Evolutionary conservation across 495 filamentous ascomycete genomes (phyloP).

Genomic region (Tricharina praecox): DNA sequence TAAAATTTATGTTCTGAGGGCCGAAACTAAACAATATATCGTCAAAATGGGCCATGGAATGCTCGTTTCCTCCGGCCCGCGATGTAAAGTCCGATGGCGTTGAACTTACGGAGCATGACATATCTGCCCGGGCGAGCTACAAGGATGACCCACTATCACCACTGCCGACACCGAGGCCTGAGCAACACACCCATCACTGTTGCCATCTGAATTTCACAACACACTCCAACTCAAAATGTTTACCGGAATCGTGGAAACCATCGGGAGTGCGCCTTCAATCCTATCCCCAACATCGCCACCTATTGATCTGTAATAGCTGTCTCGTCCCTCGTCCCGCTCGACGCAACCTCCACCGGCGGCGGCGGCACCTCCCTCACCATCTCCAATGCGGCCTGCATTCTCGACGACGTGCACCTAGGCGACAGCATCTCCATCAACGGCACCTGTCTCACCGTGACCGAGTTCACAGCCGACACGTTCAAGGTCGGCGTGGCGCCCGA

Average conservation of each 20-base stretch:
- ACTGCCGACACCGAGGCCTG: not conserved
- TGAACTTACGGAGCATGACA: too few species aligned
- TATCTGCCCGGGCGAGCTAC: not conserved
- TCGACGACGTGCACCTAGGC: slow-evolving; percentile 66
- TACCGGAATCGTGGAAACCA: slow-evolving; percentile 60
- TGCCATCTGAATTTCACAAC: too few species aligned
- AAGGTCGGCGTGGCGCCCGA: slow-evolving; percentile 91
- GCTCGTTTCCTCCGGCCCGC: too few species aligned
- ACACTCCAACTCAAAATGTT: too few species aligned
- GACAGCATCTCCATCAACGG: slow-evolving; percentile 92
- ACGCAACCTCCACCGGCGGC: slow-evolving; percentile 51
- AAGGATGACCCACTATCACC: slow-evolving; percentile 3
- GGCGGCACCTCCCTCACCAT: slow-evolving; percentile 68
- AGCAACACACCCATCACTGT: not conserved
- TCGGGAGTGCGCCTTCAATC: slow-evolving; percentile 52
- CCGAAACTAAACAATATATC: too few species aligned
- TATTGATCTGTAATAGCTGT: slow-evolving; percentile 47
- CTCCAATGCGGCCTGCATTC: slow-evolving; percentile 51
- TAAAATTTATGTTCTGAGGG: too few species aligned
- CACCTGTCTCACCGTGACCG: slow-evolving; percentile 80
- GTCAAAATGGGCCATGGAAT: too few species aligned
- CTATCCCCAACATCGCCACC: slow-evolving; percentile 6
- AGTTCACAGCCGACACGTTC: slow-evolving; percentile 40
- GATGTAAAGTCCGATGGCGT: too few species aligned
- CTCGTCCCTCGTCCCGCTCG: slow-evolving; percentile 59